Base-by-base conservation (phyloP, 305 asterid species). In the Rubia tinctorum region DNA sequence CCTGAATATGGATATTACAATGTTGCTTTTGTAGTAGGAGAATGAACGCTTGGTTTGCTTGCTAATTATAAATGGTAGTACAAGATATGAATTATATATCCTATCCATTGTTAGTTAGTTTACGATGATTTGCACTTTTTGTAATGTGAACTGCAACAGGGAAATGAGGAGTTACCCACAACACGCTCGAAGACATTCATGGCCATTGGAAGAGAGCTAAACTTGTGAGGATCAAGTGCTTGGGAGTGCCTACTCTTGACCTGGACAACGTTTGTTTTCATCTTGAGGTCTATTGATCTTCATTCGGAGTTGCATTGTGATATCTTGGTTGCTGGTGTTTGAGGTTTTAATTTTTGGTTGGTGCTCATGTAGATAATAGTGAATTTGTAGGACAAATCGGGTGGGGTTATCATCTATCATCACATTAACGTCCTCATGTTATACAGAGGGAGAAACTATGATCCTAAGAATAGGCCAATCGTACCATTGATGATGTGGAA, bases 191-290 rank as follows among this genome's bases (percentile, higher is more conserved):
- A 73, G 98, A 93, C 80, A 85, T 93, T 74, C 96, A 91, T 77
- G 84, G 72, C 83, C 89, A 93, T 76, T 93, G 98, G 97, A 93
- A 82, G 82, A 85, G 83, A 77, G 97, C 96, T 3, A 94, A 88
- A 82, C 96, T 96, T 18, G 90, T 91, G 79, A 82, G 96, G 80
- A 88, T 93, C 43, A 91, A 91, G 79, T 91, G 97, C 78, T 81
- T 88, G 82, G 98, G 97, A 71, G 93, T 89, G 76, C 96, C 97
- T 15, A 93, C 98, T 75, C 91, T 91, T 67, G 96, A 93, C 82
- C 89, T 91, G 96, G 97, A 88, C 82, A 93, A 89, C 11, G 66
- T 91, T 58, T 89, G 98, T 81, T 88, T 85, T 84, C 97, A 93
- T 82, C 95, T 93, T n/a, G 90, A 93, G 98, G 98, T 93, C 80